Conservation (phyloP, 371 early-diverging fungal genomes). For the Catenaria anguillulae region DNA sequence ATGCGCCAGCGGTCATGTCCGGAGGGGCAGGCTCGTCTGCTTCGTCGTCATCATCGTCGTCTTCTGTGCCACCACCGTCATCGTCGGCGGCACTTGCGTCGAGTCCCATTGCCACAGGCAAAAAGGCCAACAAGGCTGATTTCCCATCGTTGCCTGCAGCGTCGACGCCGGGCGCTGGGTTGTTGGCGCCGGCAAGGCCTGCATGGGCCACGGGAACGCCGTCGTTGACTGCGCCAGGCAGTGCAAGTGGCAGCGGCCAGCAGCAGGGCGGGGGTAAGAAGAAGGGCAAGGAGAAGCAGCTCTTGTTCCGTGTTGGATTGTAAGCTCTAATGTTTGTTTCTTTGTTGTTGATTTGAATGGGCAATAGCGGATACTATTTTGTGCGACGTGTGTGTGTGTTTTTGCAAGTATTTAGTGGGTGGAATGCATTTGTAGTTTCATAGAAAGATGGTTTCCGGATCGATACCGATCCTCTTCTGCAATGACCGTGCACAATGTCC, state of each 20-base stretch:
- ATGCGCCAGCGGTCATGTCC: slow-evolving; percentile 23
- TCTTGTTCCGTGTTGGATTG: slow-evolving; percentile 40
- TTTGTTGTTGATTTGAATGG: too few species aligned
- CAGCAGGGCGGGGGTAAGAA: slow-evolving; percentile 12
- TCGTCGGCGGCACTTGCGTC: slow-evolving; percentile 13
- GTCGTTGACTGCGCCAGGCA: slow-evolving; percentile 9
- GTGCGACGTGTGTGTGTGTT: too few species aligned
- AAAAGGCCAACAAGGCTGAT: slow-evolving; percentile 10
- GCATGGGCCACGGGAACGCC: too few species aligned
- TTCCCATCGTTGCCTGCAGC: slow-evolving; percentile 33
- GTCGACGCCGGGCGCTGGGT: slow-evolving; percentile 19
- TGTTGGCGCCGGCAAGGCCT: neutral
- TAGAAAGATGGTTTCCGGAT: too few species aligned
- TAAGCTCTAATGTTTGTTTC: too few species aligned
- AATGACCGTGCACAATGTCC: too few species aligned
- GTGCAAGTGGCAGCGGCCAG: slow-evolving; percentile 8
- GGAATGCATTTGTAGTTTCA: too few species aligned
- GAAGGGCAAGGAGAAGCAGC: slow-evolving; percentile 38
- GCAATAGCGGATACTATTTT: too few species aligned
- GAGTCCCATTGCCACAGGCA: too few species aligned
- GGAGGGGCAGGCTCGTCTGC: slow-evolving; percentile 24
- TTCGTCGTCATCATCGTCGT: slow-evolving; percentile 14
- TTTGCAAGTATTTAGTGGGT: too few species aligned
- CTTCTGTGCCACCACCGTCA: slow-evolving; percentile 20
- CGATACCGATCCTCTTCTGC: too few species aligned